Evolutionary conservation across 108 stramenopile genomes (phyloP), one percentile per base, ranked within the genome.

Genomic region (Nannochloropsis oceanica): DNA sequence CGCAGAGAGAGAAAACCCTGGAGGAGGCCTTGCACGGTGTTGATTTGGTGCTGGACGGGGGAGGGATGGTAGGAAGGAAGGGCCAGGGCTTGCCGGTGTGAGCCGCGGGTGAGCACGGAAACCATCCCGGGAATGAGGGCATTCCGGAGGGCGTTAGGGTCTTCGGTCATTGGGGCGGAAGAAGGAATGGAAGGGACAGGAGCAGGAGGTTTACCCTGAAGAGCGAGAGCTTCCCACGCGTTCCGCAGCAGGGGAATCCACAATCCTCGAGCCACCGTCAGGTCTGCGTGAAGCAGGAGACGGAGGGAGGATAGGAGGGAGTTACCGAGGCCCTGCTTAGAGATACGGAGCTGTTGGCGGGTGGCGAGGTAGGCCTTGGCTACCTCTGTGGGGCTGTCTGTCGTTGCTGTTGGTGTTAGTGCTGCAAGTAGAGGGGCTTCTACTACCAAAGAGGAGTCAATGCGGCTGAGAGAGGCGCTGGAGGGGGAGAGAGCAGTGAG

Each of bases 21-120:
- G 34, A 89, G 80, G 43, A 86, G 73, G 73, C 83, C 82, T 86
- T 89, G 89, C 34, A 89, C 81, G 83, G 86, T 85, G 59, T 89
- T 89, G 44, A 89, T 82, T 81, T 89, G 87, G 34, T 34, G 42
- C 20, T 26, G 22, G 24, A 34, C 80, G 18, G 50, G 26, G 24
- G 20, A 20, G 50, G 24, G 42, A 26, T 26, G 27, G 43, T 22
- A 80, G 59, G 59, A 73, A 0, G 89, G 89, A 0, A 89, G 44
- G 43, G 82, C 82, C 43, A 89, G 50, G 59, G 86, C 80, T 81
- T 89, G 86, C 26, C 80, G 26, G 79, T 89, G 89, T 43, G 81
- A 86, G 13, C 85, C 85, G 81, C 81, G 82, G 44, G 89, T 83
- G 50, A 89, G 89, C 80, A 89, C 34, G 13, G 83, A 25, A 25